These are phyloP conservation scores for Catunica adiposa DNA, from an alignment of 2,329 filamentous ascomycete species.

Conservation along the genomic window DNA sequence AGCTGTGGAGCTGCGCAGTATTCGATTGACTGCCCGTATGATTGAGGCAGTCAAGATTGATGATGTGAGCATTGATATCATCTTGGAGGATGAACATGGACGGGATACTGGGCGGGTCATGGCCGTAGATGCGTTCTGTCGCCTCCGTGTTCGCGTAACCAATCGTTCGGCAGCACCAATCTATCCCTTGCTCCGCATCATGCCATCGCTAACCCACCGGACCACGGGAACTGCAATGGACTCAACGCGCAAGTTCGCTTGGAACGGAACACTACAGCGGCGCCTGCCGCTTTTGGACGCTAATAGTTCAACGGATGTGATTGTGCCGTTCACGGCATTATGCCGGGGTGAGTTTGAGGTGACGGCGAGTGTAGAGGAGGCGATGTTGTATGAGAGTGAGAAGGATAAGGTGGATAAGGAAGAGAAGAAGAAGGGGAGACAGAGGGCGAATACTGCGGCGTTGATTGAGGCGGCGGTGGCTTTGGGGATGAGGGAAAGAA, in stretches of 20 bases:
- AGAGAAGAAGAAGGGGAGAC: conserved; percentile 20
- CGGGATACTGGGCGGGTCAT: conserved; percentile 19
- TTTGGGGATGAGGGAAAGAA: conserved; percentile 41
- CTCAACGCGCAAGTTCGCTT: conserved; percentile 63
- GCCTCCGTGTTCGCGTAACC: conserved; percentile 50
- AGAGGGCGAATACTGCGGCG: conserved; percentile 36
- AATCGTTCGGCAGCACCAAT: conserved; percentile 58
- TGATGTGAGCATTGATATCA: conserved; percentile 48
- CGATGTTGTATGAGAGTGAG: conserved; percentile 33
- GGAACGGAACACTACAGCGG: conserved; percentile 72
- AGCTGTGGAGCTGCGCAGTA: conserved; percentile 56
- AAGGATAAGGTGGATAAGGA: conserved; percentile 19
- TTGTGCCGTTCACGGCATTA: conserved; percentile 56
- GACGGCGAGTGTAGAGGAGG: conserved; percentile 66
- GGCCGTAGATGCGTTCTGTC: conserved; percentile 40
- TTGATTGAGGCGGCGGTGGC: conserved; percentile 36
- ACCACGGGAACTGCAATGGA: conserved; percentile 59
- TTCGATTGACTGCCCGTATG: conserved; percentile 61
- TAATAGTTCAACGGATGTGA: conserved; percentile 41
- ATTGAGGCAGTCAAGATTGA: conserved; percentile 69
- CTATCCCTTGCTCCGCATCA: conserved; percentile 54
- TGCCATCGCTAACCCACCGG: conserved; percentile 61
- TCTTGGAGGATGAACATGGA: conserved; percentile 15
- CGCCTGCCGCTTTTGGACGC: conserved; percentile 46
- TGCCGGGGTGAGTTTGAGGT: conserved; percentile 73